Base-by-base conservation (phyloP, 257 asterid species). In the Gentiana straminea region DNA sequence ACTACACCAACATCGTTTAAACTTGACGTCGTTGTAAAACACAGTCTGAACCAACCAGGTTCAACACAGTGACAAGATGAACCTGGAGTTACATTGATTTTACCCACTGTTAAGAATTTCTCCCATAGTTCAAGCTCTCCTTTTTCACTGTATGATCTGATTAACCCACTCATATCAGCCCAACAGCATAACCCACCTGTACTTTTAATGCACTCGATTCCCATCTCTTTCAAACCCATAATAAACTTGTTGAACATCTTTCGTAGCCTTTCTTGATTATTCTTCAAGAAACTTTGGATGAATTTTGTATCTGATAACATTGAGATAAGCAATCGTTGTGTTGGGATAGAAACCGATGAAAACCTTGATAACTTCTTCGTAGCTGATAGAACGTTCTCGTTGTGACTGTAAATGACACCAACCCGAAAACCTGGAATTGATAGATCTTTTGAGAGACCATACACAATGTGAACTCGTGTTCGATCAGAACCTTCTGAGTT, bases 41-140 rank as follows among this genome's bases (percentile, higher is more conserved):
- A 82, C 13, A 79, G 66, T 49, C 82, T 58, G 52, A 79, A 82
- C 91, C 86, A 79, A 35, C 86, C 86, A 3, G 91, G 91, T 54
- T 79, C 86, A 34, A 82, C 75, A 55, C 86, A 82, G 54, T 72
- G 84, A 63, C 86, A 82, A 45, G 77, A 79, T 41, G 86, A 79
- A 33, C 84, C 86, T 0, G 91, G 81, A 73, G 81, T 71, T 5
- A 60, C 76, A 45, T 71, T 77, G 33, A 82, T 59, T 70, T 73
- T 79, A 12, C 76, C 84, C 33, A 77, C 66, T 47, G 57, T 75
- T 69, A 73, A 66, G 51, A 77, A 35, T 58, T 73, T 77, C 10
- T 75, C 80, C 90, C 86, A 82, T 33, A 82, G 72, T 56, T 82
- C 84, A n/a, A 75, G 62, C 67, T 79, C 86, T 3, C 84, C 91